Base-by-base conservation (phyloP, 2,329 filamentous ascomycete genomes). In the Colletotrichum agaves region DNA sequence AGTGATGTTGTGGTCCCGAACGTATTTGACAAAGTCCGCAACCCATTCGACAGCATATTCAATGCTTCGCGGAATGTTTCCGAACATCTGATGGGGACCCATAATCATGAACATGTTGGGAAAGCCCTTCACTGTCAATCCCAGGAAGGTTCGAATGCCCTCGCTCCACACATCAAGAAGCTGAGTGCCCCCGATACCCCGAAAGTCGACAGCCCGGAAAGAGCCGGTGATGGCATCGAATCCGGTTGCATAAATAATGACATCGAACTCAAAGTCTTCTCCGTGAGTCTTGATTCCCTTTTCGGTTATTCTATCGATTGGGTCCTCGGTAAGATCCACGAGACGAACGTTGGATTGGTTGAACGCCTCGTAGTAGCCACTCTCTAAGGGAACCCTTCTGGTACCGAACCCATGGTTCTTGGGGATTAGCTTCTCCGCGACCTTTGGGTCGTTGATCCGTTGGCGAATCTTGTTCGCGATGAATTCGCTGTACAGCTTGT, bases 31-130 rank as follows among this genome's bases (percentile, higher is more conserved):
- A 17, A 80, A 75, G 21, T 78, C 76, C 0, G 77, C 72, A 1
- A 80, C 75, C 76, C 78, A 80, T 4, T 75, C 60, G 0, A 82
- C 81, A 0, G 80, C 80, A 58, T 81, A 79, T 62, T 83, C 81
- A 23, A 82, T 81, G 19, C 71, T 78, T 21, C 78, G 74, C 3
- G 81, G 78, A 8, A 79, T 78, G 41, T 83, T 83, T 7, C 81
- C 80, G 66, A 82, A 82, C 71, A 78, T 78, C 61, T 82, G 80
- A 52, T 83, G 79, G 0, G 81, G 81, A 0, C 80, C 80, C 73
- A 81, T 77, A 8, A 81, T 74, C 79, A 82, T 80, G 63, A 82
- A 81, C 75, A 85, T 84, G 58, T 86, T 86, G 0, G 83, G 82
- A 50, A 82, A 84, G 3, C 77, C 77, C 11, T 76, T 70, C 15